phyloP scores from a whole-genome alignment of 1,139 yeast species.

The Sugiyamaella neomexicana region DNA sequence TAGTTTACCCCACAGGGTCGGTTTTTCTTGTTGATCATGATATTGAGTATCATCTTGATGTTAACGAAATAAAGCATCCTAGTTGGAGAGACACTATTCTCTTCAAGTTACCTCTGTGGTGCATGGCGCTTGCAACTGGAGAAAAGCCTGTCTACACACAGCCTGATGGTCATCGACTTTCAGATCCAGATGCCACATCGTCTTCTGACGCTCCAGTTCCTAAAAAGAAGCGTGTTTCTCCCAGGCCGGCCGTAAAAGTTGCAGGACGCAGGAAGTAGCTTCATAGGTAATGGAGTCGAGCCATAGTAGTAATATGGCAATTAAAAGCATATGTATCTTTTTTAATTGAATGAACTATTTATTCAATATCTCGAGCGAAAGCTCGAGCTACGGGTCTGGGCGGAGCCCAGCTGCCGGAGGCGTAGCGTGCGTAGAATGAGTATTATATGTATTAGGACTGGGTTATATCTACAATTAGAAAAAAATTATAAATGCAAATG shows the following conservation, averaged over 20 bases:
- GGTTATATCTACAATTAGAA: conserved; percentile 5
- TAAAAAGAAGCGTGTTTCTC: conserved; percentile 25
- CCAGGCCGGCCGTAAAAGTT: conserved; percentile 33
- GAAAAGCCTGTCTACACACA: conserved; percentile 7
- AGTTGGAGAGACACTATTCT: conserved; percentile 59
- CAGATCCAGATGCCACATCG: background rate
- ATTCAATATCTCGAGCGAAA: too few species aligned
- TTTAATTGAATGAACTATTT: too few species aligned
- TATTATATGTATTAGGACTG: background rate
- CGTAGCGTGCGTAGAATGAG: background rate
- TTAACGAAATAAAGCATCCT: conserved; percentile 45
- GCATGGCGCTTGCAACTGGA: conserved; percentile 27
- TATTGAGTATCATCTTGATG: conserved; percentile 42
- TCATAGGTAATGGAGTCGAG: background rate
- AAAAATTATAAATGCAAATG: conserved; percentile 7
- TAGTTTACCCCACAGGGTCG: conserved; percentile 67
- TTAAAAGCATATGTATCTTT: background rate
- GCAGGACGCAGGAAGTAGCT: conserved; percentile 20
- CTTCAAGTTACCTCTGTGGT: conserved; percentile 41
- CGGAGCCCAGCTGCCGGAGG: too few species aligned
- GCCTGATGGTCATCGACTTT: conserved; percentile 11
- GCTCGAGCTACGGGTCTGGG: too few species aligned
- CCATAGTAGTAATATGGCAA: conserved; percentile 23
- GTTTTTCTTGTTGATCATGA: conserved; percentile 63
- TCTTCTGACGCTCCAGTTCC: conserved; percentile 15